Base-by-base conservation (phyloP, 2,329 filamentous ascomycete genomes). In the Tolypocladium cylindrosporum region DNA sequence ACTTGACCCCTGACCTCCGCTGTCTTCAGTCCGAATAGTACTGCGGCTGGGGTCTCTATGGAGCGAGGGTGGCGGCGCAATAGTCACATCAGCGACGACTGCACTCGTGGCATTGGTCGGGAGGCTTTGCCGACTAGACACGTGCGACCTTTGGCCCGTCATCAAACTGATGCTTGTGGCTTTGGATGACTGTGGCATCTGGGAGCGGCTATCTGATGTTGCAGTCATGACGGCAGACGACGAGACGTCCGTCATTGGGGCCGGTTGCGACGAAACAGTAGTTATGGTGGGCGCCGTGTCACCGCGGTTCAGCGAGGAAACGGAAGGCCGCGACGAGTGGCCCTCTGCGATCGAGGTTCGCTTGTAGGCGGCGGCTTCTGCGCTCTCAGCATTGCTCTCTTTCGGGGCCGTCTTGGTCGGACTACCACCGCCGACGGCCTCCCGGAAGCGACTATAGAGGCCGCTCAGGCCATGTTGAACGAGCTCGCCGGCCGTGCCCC, bases 391-490 rank as follows among this genome's bases (percentile, higher is more conserved):
- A 52, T 37, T 4, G 1, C 37, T 42, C 41, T 77, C 68, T 59
- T 77, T 62, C 61, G 72, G 61, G 55, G 72, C 55, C 55, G 66
- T 51, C 60, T 72, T 74, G 27, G 66, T 65, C 40, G 73, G 74
- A 61, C 83, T 87, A 50, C 80, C 82, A 16, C 79, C 89, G 19
- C 87, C 88, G n/a, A 95, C 90, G 0, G 87, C 91, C 58, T 90
- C 90, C 68, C 87, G 86, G 65, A 97, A 81, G 42, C 91, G 86
- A 72, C 83, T 94, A 71, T 97, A 97, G 42, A 97, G 76, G 1
- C 93, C 91, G 68, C 89, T 96, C 53, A 97, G 77, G 5, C 93
- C 91, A 71, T 93, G 89, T 61, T 94, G 90, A 27, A 94, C 84
- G 45, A 88, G 73, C 59, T 96, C 91, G 34, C 85, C 84, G 0